These are phyloP conservation scores for Meripilus lineatus DNA, from an alignment of 1,284 basidiomycete species.

Conservation along the genomic window DNA sequence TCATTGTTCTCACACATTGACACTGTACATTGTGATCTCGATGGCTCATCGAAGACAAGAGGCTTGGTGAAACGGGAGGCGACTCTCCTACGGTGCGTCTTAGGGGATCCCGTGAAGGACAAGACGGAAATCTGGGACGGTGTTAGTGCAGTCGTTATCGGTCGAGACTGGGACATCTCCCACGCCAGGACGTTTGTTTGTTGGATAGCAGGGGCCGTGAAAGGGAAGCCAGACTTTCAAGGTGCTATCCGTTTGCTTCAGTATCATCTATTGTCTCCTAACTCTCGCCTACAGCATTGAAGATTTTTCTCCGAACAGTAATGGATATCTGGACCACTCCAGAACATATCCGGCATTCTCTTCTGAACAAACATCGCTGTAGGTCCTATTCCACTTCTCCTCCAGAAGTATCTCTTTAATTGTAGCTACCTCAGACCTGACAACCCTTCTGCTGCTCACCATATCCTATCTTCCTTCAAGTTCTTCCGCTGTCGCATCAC, in stretches of 20 bases:
- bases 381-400: conserved; percentile 21
- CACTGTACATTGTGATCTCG: conserved; percentile 27
- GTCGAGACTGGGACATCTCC: conserved; percentile 52
- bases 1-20: conserved; percentile 53
- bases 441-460: conserved; percentile 62
- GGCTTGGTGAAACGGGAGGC: conserved; percentile 49
- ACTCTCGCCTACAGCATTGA: conserved; percentile 41
- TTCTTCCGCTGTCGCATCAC: conserved; percentile 26
- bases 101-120: conserved; percentile 43
- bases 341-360: conserved; percentile 68
- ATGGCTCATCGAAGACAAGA: conserved; percentile 31
- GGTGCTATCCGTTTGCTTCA: background rate
- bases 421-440: conserved; percentile 51
- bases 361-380: conserved; percentile 69
- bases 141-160: conserved; percentile 44
- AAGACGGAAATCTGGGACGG: conserved; percentile 49
- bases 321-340: conserved; percentile 61
- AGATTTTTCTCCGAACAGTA: conserved; percentile 41
- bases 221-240: conserved; percentile 28
- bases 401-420: conserved; percentile 1
- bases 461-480: conserved; percentile 52
- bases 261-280: background rate
- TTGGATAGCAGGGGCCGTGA: conserved; percentile 47
- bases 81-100: conserved; percentile 36
- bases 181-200: conserved; percentile 60